phyloP scores from a whole-genome alignment of 148 eudicot genomes.

The Rhododendron simsii region DNA sequence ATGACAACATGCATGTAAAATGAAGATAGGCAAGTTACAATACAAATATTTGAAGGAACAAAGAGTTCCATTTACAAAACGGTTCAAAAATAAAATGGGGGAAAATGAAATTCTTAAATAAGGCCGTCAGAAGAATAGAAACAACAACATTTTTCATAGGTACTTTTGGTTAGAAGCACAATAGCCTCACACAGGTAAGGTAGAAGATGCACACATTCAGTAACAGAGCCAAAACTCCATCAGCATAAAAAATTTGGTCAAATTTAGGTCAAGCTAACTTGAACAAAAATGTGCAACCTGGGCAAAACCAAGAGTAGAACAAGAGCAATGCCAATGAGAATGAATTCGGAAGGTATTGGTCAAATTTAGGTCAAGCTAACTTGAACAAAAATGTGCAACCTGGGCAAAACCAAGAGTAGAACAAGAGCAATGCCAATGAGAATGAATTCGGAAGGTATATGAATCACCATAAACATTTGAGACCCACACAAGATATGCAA shows the following conservation, averaged over 20 bases:
- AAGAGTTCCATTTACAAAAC: background rate
- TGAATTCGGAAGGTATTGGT: background rate
- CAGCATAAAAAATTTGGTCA: background rate
- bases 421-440: background rate
- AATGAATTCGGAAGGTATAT: background rate
- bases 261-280: background rate
- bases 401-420: background rate
- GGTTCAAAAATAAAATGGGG: background rate
- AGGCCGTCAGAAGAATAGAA: background rate
- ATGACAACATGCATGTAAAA: background rate
- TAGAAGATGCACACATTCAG: background rate
- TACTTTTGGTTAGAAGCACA: background rate
- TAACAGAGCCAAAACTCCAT: background rate
- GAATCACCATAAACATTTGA: background rate
- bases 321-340: background rate
- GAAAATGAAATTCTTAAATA: background rate
- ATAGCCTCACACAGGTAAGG: background rate
- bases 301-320: background rate
- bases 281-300: background rate
- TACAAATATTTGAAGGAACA: background rate
- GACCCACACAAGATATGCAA: background rate
- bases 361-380: background rate
- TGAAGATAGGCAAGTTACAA: background rate
- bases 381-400: background rate
- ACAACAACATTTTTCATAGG: background rate